Conservation (phyloP, 768 basidiomycete species). For the Suillus discolor region DNA sequence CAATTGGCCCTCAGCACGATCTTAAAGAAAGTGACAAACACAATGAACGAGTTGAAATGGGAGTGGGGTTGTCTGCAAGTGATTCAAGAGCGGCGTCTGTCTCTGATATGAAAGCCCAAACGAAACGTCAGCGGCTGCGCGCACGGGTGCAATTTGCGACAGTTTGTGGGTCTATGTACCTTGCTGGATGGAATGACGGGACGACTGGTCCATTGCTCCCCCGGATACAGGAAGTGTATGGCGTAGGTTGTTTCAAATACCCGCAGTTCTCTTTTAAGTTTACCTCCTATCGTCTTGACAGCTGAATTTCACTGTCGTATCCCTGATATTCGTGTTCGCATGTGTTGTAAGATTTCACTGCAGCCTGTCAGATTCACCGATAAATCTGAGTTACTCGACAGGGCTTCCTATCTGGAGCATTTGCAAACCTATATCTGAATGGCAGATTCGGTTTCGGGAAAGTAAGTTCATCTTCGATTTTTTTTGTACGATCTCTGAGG, state of each 20-base stretch:
- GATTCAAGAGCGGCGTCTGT: not conserved
- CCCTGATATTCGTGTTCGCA: conserved; percentile 55
- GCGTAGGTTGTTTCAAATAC: conserved; percentile 30
- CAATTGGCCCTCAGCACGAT: not conserved
- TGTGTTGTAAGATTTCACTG: conserved; percentile 37
- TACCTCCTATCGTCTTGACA: conserved; percentile 20
- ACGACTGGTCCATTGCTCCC: conserved; percentile 75
- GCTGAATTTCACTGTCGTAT: conserved; percentile 55
- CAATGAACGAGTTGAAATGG: not conserved
- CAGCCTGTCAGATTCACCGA: not conserved
- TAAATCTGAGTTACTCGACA: conserved; percentile 7
- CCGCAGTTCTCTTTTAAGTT: not conserved
- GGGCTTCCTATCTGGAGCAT: conserved; percentile 37
- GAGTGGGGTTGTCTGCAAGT: not conserved
- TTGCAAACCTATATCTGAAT: conserved; percentile 32
- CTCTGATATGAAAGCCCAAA: conserved; percentile 12
- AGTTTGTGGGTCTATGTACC: conserved; percentile 57
- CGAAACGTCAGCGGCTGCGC: conserved; percentile 13
- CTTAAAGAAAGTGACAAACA: not conserved
- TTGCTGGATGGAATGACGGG: conserved; percentile 81
- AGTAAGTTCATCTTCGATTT: conserved; percentile 14
- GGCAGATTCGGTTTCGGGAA: conserved; percentile 37
- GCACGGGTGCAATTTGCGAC: conserved; percentile 51
- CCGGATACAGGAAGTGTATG: conserved; percentile 61
- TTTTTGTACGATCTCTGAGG: not conserved